Conservation (phyloP, 2,329 filamentous ascomycete genomes). For the Calonectria leucothoes region DNA sequence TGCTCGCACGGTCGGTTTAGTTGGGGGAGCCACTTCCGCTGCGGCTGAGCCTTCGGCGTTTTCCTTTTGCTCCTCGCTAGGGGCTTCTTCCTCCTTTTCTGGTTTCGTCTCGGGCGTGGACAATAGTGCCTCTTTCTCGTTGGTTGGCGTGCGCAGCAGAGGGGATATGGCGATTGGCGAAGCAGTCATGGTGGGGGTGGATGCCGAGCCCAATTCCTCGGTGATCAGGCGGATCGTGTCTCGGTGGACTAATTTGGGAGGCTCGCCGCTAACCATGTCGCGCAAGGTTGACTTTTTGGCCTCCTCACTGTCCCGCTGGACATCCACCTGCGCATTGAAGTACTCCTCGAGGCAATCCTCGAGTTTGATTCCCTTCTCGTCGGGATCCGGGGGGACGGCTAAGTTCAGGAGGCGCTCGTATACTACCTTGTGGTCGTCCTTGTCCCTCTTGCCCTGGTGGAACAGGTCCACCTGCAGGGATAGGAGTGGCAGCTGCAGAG, state of each 20-base stretch:
- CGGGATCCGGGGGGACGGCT: slow-evolving; percentile 82
- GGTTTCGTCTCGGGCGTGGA: not conserved
- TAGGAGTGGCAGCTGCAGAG: slow-evolving; percentile 85
- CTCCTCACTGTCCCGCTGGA: slow-evolving; percentile 77
- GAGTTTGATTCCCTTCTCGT: slow-evolving; percentile 78
- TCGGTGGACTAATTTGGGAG: slow-evolving; percentile 41
- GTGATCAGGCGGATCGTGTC: slow-evolving; percentile 50
- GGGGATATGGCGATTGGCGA: slow-evolving; percentile 47
- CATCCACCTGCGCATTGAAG: slow-evolving; percentile 94
- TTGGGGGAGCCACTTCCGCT: slow-evolving; percentile 36
- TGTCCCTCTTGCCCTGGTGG: slow-evolving; percentile 86
- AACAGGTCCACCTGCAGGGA: slow-evolving; percentile 95
- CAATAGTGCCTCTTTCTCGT: slow-evolving; percentile 26
- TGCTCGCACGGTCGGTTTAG: slow-evolving; percentile 51
- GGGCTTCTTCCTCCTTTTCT: not conserved
- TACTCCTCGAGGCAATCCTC: slow-evolving; percentile 95
- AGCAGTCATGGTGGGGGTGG: slow-evolving; percentile 46
- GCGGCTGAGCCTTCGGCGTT: not conserved
- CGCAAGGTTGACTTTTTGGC: slow-evolving; percentile 57
- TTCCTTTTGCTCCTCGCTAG: not conserved
- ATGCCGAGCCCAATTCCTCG: slow-evolving; percentile 46
- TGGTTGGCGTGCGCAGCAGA: slow-evolving; percentile 31
- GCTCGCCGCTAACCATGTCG: slow-evolving; percentile 39
- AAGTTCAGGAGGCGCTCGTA: slow-evolving; percentile 92
- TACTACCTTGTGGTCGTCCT: slow-evolving; percentile 93